Conservation (phyloP, 768 basidiomycete species). For the Crassisporium funariophilum region DNA sequence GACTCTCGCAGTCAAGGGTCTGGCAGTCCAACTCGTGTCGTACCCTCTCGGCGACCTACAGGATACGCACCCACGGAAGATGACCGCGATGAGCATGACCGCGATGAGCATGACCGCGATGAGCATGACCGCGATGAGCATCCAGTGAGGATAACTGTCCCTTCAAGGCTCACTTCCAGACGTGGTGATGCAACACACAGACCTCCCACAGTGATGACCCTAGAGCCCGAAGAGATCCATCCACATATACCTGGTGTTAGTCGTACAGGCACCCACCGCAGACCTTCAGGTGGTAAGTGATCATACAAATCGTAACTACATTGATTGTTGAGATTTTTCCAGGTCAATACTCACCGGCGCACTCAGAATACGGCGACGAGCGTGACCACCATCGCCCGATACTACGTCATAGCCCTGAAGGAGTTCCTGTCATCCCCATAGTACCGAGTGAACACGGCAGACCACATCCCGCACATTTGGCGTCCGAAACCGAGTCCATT, state of each 20-base stretch:
- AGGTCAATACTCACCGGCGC: constrained; percentile 13
- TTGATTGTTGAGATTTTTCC: neutral
- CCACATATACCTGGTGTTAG: constrained; percentile 2
- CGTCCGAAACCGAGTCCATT: too few species aligned
- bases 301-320: neutral
- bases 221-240: constrained; percentile 19
- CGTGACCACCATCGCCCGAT: neutral
- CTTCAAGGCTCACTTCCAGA: too few species aligned
- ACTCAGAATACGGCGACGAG: constrained; percentile 15
- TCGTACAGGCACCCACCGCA: constrained; percentile 16
- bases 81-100: too few species aligned
- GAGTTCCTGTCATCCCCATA: constrained; percentile 10
- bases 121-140: too few species aligned
- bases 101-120: too few species aligned
- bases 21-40: too few species aligned
- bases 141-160: constrained; percentile 24
- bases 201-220: constrained; percentile 25
- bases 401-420: constrained; percentile 8
- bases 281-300: constrained; percentile 20
- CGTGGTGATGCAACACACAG: constrained; percentile 12
- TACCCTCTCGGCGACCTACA: too few species aligned
- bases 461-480: too few species aligned
- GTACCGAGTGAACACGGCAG: too few species aligned
- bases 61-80: too few species aligned
- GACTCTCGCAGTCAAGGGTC: too few species aligned